Percentiles rank a stretch among this genome's conserved stretches.
These are phyloP conservation scores for Cercospora berteroae DNA, from an alignment of 2,329 filamentous ascomycete species.

Conservation along the genomic window DNA sequence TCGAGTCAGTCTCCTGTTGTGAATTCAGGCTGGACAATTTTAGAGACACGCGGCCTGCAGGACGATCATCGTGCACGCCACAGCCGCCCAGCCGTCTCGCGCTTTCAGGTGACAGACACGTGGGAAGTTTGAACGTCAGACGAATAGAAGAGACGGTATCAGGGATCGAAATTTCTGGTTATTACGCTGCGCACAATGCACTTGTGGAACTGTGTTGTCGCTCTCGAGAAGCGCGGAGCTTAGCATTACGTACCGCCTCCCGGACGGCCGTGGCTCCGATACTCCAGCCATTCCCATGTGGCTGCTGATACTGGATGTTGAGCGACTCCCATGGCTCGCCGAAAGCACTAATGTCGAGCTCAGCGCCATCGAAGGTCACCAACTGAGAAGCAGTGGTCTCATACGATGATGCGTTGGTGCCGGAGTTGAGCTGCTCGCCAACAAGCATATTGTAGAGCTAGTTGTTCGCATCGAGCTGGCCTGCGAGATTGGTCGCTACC, in stretches of 20 bases:
- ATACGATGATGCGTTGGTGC: slow-evolving; percentile 35
- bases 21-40: neutral
- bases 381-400: slow-evolving; percentile 21
- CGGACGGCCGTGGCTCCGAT: slow-evolving; percentile 19
- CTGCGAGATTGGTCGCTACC: neutral
- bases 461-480: neutral
- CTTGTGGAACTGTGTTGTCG: neutral
- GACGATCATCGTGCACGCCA: neutral
- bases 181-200: neutral
- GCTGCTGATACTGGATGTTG: slow-evolving; percentile 2
- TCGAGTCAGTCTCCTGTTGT: neutral
- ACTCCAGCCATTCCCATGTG: neutral
- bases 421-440: slow-evolving; percentile 47
- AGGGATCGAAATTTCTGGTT: neutral
- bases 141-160: accelerated
- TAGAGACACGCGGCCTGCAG: slow-evolving; percentile 3
- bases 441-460: slow-evolving; percentile 37
- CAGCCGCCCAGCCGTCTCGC: neutral
- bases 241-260: slow-evolving; percentile 16
- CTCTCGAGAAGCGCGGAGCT: slow-evolving; percentile 13
- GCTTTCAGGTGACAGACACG: neutral
- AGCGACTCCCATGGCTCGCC: neutral
- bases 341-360: neutral
- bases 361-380: slow-evolving; percentile 10
- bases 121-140: neutral